phyloP scores from a whole-genome alignment of 2,329 filamentous ascomycete genomes.

The Dactylellina leptospora region DNA sequence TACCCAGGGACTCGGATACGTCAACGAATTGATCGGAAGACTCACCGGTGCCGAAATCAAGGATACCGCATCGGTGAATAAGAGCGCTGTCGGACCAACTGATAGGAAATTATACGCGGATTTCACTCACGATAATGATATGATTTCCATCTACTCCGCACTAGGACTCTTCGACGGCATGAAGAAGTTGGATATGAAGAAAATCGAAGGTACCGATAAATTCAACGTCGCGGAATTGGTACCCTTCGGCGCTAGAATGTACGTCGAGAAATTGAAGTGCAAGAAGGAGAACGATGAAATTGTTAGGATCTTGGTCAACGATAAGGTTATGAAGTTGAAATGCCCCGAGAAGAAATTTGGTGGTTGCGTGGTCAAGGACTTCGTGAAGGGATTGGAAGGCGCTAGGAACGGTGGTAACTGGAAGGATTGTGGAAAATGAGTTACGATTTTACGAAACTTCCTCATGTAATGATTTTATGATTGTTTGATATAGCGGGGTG shows the following conservation, averaged over 20 bases:
- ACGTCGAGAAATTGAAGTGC: constrained; percentile 88
- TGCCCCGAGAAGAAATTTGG: constrained; percentile 77
- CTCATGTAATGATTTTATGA: neutral
- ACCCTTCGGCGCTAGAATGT: constrained; percentile 82
- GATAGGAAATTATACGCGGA: constrained; percentile 77
- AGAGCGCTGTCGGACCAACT: constrained; percentile 78
- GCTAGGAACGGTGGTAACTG: constrained; percentile 76
- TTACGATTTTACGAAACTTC: too few relatives aligned
- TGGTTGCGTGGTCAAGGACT: constrained; percentile 73
- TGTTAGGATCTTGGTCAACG: constrained; percentile 83
- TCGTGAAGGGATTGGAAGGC: constrained; percentile 79
- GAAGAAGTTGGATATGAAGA: constrained; percentile 65
- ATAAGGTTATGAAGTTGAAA: constrained; percentile 76
- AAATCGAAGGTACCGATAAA: constrained; percentile 65
- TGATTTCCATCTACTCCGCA: constrained; percentile 78
- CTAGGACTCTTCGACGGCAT: constrained; percentile 79
- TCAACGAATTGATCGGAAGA: constrained; percentile 85
- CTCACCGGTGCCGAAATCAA: constrained; percentile 74
- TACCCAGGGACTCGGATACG: constrained; percentile 85
- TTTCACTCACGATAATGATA: constrained; percentile 90
- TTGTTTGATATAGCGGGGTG: neutral
- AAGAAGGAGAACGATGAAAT: constrained; percentile 68
- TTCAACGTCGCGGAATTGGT: constrained; percentile 82
- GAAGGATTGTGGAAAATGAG: constrained; percentile 71
- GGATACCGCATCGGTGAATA: constrained; percentile 79